These are phyloP conservation scores for Mrakiaceae sp. DNA, from an alignment of 1,284 basidiomycete species.

Conservation along the genomic window DNA sequence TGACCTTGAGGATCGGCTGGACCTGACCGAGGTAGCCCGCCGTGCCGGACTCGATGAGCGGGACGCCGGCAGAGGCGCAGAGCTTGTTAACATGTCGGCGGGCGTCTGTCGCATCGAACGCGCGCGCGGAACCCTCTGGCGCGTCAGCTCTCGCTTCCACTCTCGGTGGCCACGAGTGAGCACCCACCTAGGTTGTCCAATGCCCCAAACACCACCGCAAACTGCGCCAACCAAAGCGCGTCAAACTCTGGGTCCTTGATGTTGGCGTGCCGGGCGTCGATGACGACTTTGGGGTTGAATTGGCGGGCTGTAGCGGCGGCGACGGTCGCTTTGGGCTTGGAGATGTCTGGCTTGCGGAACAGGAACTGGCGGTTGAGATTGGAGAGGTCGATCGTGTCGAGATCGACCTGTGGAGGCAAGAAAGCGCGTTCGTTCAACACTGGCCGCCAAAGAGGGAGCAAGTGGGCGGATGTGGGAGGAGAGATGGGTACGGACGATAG, in stretches of 20 bases:
- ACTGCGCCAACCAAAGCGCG: slow-evolving; percentile 74
- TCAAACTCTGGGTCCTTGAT: slow-evolving; percentile 92
- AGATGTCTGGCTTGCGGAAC: slow-evolving; percentile 94
- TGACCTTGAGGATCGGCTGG: slow-evolving; percentile 43
- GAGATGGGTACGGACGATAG: slow-evolving; percentile 38
- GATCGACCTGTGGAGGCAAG: slow-evolving; percentile 53
- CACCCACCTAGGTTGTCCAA: slow-evolving; percentile 84
- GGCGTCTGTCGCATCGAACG: slow-evolving; percentile 47
- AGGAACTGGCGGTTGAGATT: slow-evolving; percentile 97
- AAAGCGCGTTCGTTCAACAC: too few relatives aligned
- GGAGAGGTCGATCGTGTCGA: slow-evolving; percentile 97
- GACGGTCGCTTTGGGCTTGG: slow-evolving; percentile 88
- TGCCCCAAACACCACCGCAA: slow-evolving; percentile 91
- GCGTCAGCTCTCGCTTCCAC: neutral
- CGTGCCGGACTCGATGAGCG: slow-evolving; percentile 91
- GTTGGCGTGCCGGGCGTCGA: slow-evolving; percentile 84
- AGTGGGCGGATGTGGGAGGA: neutral
- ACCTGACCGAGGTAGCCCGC: slow-evolving; percentile 81
- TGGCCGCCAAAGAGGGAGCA: neutral
- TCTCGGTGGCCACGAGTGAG: too few relatives aligned
- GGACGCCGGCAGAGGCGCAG: slow-evolving; percentile 83
- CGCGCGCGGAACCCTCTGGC: too few relatives aligned
- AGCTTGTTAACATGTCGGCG: slow-evolving; percentile 91
- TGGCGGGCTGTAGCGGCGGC: slow-evolving; percentile 77
- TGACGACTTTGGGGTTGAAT: slow-evolving; percentile 85